phyloP scores from a whole-genome alignment of 2,329 filamentous ascomycete genomes.

The Mariannaea elegans region DNA sequence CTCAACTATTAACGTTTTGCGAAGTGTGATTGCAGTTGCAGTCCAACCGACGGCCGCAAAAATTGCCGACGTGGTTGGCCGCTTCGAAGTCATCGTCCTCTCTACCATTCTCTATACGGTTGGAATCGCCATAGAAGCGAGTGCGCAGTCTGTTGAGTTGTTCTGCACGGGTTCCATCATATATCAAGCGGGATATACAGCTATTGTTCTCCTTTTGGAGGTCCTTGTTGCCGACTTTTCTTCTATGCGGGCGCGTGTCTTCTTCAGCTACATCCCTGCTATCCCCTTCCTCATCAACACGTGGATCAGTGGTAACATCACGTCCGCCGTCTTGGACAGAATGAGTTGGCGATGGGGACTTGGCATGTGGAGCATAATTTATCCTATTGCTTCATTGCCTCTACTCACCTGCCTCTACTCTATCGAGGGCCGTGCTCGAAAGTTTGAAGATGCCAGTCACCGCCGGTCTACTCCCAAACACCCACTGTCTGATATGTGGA shows the following conservation, averaged over 20 bases:
- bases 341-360: slow-evolving; percentile 70
- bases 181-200: slow-evolving; percentile 68
- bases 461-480: slow-evolving; percentile 31
- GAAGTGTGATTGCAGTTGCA: slow-evolving; percentile 67
- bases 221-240: slow-evolving; percentile 69
- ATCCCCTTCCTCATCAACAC: slow-evolving; percentile 69
- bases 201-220: slow-evolving; percentile 65
- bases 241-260: slow-evolving; percentile 65
- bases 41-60: slow-evolving; percentile 68
- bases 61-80: slow-evolving; percentile 70
- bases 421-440: slow-evolving; percentile 40
- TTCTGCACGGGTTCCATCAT: slow-evolving; percentile 64
- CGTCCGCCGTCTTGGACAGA: slow-evolving; percentile 55
- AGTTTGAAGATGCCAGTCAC: slow-evolving; percentile 2
- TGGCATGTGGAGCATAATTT: slow-evolving; percentile 72
- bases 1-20: slow-evolving; percentile 66
- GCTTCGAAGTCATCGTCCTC: slow-evolving; percentile 65
- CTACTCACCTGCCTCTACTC: slow-evolving; percentile 55
- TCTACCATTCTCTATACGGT: slow-evolving; percentile 65
- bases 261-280: slow-evolving; percentile 70
- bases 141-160: slow-evolving; percentile 54
- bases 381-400: slow-evolving; percentile 63
- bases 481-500: slow-evolving; percentile 57
- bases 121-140: slow-evolving; percentile 64
- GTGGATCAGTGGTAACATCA: slow-evolving; percentile 69